Evolutionary conservation across 73 alveolate genomes (phyloP).

Genomic region (Tetrahymena borealis): DNA sequence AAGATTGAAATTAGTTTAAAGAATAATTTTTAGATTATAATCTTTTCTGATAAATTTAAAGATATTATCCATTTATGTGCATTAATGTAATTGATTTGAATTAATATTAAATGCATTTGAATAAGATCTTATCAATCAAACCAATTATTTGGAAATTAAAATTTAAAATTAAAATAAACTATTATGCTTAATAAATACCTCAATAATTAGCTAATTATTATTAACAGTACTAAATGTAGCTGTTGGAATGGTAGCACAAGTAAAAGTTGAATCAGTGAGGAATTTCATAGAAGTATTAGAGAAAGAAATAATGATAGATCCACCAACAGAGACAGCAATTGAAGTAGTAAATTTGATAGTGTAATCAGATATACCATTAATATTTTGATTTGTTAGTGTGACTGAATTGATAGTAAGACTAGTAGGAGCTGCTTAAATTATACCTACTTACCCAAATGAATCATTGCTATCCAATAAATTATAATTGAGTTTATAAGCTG

Average conservation of each 20-base stretch:
- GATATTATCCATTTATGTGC: too few relatives aligned
- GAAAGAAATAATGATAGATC: not conserved
- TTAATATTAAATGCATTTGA: too few relatives aligned
- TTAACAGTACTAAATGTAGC: not conserved
- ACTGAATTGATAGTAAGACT: not conserved
- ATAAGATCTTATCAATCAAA: too few relatives aligned
- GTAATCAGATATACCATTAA: not conserved
- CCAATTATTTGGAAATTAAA: too few relatives aligned
- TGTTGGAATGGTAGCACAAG: not conserved
- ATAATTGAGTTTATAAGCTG: constrained; percentile 4
- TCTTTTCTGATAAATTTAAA: too few relatives aligned
- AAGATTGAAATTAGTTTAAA: too few relatives aligned
- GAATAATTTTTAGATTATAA: too few relatives aligned
- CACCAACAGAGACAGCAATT: constrained; percentile 10
- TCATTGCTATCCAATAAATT: constrained; percentile 24
- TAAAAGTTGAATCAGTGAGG: not conserved
- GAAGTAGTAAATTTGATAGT: constrained; percentile 8
- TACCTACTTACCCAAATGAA: constrained; percentile 45
- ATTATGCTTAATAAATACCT: too few relatives aligned
- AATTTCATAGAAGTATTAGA: not conserved
- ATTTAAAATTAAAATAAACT: too few relatives aligned
- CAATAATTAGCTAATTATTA: not conserved
- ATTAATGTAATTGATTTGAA: too few relatives aligned
- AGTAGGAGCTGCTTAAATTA: not conserved
- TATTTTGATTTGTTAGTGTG: not conserved